phyloP scores from a whole-genome alignment of 371 early-diverging fungal species.

The Smittium culicis region DNA sequence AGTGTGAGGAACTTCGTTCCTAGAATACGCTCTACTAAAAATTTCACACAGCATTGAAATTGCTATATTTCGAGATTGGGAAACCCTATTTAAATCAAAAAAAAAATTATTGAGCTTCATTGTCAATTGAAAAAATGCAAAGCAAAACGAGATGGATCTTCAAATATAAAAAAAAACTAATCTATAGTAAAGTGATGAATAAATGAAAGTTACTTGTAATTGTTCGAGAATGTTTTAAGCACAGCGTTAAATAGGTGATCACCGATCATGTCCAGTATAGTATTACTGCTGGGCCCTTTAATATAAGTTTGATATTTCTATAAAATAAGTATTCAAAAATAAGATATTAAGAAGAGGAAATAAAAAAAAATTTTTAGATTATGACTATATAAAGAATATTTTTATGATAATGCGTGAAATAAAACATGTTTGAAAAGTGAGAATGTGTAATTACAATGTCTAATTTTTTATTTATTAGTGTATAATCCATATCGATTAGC shows the following conservation, averaged over 20 bases:
- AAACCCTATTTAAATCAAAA: not conserved
- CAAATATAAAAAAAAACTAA: too few relatives aligned
- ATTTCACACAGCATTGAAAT: conserved; percentile 7
- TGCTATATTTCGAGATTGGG: conserved; percentile 5
- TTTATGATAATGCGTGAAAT: too few relatives aligned
- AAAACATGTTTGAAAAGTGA: too few relatives aligned
- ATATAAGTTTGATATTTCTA: conserved; percentile 10
- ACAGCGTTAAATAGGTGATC: conserved; percentile 5
- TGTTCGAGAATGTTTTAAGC: not conserved
- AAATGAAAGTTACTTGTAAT: conserved; percentile 1
- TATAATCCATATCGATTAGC: conserved; percentile 6
- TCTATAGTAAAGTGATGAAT: too few relatives aligned
- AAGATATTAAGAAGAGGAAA: too few relatives aligned
- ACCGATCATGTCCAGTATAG: conserved; percentile 6
- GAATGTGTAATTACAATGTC: not conserved
- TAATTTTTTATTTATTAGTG: not conserved
- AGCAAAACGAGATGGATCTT: too few relatives aligned
- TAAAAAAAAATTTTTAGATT: too few relatives aligned
- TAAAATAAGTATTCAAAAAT: too few relatives aligned
- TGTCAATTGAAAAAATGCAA: too few relatives aligned
- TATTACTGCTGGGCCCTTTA: conserved; percentile 7
- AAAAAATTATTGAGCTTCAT: too few relatives aligned
- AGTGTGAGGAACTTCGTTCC: not conserved
- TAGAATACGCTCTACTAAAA: not conserved
- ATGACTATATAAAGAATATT: too few relatives aligned